These are phyloP conservation scores for Didymella pinodella DNA, from an alignment of 2,329 filamentous ascomycete species.

Conservation along the genomic window DNA sequence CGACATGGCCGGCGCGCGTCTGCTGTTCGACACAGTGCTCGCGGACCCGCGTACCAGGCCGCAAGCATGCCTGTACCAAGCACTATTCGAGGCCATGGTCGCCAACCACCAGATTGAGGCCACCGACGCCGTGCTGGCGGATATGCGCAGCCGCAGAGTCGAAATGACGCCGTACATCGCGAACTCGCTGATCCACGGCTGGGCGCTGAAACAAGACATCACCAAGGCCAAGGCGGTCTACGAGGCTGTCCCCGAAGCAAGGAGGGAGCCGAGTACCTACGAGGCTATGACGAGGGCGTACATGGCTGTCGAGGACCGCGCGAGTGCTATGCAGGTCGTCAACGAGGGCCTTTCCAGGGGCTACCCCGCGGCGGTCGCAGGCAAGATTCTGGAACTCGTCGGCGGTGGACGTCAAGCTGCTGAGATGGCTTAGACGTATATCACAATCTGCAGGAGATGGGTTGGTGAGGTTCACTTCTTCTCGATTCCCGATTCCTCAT, in stretches of 20 bases:
- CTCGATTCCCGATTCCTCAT: constrained; percentile 3
- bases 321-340: constrained; percentile 78
- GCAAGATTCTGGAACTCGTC: constrained; percentile 92
- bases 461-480: constrained; percentile 19
- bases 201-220: constrained; percentile 85
- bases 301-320: constrained; percentile 81
- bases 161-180: constrained; percentile 97
- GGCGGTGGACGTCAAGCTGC: constrained; percentile 44
- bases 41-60: constrained; percentile 70
- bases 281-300: constrained; percentile 97
- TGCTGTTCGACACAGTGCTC: constrained; percentile 83
- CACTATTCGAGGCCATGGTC: constrained; percentile 95
- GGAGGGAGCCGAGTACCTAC: constrained; percentile 95
- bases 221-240: constrained; percentile 81
- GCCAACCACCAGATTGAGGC: constrained; percentile 82
- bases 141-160: constrained; percentile 78
- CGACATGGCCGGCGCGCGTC: constrained; percentile 83
- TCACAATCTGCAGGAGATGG: background rate
- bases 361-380: constrained; percentile 89
- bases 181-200: constrained; percentile 97
- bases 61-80: constrained; percentile 91
- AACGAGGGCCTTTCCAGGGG: constrained; percentile 89
- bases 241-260: constrained; percentile 75
- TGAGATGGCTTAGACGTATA: constrained; percentile 27
- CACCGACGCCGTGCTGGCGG: constrained; percentile 74